A percentile compares a stretch with the other conserved stretches of the same genome.
Conservation (phyloP, 352 stramenopile genomes). For the Elongisporangium undulatum region DNA sequence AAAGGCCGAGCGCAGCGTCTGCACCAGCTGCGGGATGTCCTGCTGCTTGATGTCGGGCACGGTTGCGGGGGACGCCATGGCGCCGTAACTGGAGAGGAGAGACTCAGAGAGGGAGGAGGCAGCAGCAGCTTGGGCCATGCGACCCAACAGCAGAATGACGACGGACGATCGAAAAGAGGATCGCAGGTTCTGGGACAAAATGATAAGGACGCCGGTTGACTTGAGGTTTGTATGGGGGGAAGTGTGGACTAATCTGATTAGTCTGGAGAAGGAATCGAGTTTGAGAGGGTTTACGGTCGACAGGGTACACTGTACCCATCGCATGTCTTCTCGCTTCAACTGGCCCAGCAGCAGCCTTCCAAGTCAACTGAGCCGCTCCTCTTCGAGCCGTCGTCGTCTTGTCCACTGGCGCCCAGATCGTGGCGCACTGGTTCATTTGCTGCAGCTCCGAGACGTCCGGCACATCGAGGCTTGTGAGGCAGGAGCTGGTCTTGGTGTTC, state of each 20-base stretch:
- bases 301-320: no score
- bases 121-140: background rate
- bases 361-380: no score
- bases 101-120: background rate
- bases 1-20: constrained; percentile 43
- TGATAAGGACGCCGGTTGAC: background rate
- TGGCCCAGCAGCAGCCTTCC: no score
- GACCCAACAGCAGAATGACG: background rate
- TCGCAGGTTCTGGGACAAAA: background rate
- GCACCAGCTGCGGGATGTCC: constrained; percentile 44
- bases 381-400: no score
- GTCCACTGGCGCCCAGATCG: no score
- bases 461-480: no score
- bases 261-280: background rate
- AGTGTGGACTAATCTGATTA: background rate
- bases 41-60: constrained; percentile 48
- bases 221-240: background rate
- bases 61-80: constrained; percentile 3
- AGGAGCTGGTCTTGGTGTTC: no score
- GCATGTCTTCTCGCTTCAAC: no score
- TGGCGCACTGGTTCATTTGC: no score
- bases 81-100: constrained; percentile 11
- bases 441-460: no score
- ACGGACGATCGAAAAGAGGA: background rate
- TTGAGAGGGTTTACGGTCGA: no score